Conservation (phyloP, 306 rosid species). For the Malus sylvestris region DNA sequence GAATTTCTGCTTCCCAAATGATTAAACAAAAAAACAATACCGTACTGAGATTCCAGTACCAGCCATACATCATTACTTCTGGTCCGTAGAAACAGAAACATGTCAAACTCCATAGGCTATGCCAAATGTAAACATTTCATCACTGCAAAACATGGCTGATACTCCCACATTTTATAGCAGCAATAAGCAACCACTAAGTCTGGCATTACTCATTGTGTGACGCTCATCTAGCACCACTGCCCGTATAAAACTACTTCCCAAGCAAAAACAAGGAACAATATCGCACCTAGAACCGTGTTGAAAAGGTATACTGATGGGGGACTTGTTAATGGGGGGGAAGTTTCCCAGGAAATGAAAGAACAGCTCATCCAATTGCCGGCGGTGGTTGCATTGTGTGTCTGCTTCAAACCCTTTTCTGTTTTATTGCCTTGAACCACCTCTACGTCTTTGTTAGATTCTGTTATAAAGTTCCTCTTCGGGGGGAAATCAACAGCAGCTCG, state of each 20-base stretch:
- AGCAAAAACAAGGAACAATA: conserved; percentile 21
- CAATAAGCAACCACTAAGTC: no score
- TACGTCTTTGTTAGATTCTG: neutral
- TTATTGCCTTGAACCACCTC: conserved; percentile 11
- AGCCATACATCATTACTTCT: neutral
- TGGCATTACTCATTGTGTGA: no score
- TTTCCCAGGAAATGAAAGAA: conserved; percentile 25
- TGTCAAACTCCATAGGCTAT: neutral
- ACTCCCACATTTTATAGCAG: neutral
- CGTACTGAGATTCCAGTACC: neutral
- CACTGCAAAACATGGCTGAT: neutral
- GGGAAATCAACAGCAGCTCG: neutral
- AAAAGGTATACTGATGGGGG: conserved; percentile 28
- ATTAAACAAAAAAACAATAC: no score
- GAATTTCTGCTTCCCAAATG: no score
- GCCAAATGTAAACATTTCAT: neutral
- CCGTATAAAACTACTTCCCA: conserved; percentile 27
- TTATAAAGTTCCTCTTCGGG: neutral
- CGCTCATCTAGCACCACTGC: conserved; percentile 9
- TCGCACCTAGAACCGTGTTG: conserved; percentile 16
- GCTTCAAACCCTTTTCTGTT: conserved; percentile 5
- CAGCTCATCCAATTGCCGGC: conserved; percentile 3
- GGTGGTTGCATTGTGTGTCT: conserved; percentile 9
- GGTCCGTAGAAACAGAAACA: neutral
- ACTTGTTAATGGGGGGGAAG: conserved; percentile 13